These are phyloP conservation scores for Dalechampia spathulata DNA, from an alignment of 441 rosid genomes.

Conservation along the genomic window DNA sequence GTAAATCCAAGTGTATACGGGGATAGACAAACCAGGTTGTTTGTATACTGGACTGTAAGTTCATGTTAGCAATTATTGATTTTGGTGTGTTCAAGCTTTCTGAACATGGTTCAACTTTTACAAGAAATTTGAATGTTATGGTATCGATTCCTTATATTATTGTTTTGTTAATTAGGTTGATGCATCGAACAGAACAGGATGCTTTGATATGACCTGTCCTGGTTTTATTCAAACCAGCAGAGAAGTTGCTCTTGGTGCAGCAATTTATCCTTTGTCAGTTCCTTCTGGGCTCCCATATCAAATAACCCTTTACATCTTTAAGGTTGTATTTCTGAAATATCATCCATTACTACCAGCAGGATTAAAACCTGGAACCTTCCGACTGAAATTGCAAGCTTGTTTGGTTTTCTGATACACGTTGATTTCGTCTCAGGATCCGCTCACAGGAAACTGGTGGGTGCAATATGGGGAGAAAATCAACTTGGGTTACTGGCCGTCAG, in stretches of 20 bases:
- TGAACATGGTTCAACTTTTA: neutral
- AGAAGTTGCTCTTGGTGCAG: conserved; percentile 52
- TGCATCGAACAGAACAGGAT: conserved; percentile 47
- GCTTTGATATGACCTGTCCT: conserved; percentile 64
- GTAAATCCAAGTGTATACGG: conserved; percentile 64
- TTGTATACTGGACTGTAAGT: conserved; percentile 65
- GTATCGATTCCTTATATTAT: neutral
- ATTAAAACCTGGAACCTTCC: neutral
- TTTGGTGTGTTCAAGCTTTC: neutral
- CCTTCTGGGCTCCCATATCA: conserved; percentile 29
- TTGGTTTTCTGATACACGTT: no score
- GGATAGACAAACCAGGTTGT: conserved; percentile 46
- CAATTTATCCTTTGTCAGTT: conserved; percentile 48
- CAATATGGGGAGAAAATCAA: conserved; percentile 32
- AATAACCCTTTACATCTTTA: conserved; percentile 37
- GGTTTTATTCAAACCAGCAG: conserved; percentile 66
- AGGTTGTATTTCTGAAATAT: conserved; percentile 20
- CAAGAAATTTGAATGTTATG: no score
- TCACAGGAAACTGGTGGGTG: conserved; percentile 58
- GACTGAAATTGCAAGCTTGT: neutral
- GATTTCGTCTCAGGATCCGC: conserved; percentile 31
- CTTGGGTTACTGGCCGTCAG: conserved; percentile 59
- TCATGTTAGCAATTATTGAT: neutral
- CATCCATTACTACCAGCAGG: no score
- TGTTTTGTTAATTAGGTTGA: conserved; percentile 35